A percentile compares a stretch with the other conserved stretches of the same genome.
Conservation (phyloP, 768 basidiomycete genomes). For the Naganishia randhawae region DNA sequence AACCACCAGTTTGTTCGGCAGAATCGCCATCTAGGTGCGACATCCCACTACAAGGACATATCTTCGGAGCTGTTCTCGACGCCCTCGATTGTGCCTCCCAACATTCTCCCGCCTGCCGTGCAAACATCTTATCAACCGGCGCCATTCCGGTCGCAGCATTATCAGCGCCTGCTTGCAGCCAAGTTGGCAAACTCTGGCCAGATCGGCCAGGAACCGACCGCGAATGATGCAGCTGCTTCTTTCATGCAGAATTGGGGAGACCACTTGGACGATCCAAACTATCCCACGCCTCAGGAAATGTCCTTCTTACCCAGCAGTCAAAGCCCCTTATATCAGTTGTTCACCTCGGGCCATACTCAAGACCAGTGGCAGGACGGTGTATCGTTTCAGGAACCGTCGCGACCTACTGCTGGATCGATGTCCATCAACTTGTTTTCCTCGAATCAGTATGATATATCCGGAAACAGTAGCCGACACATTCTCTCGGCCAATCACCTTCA, state of each 20-base stretch:
- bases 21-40: neutral
- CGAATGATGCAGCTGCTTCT: conserved; percentile 16
- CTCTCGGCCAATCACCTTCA: conserved; percentile 7
- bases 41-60: neutral
- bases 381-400: conserved; percentile 15
- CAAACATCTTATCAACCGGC: conserved; percentile 20
- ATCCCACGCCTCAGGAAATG: conserved; percentile 16
- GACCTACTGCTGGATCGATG: neutral
- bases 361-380: conserved; percentile 14
- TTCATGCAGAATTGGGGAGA: neutral
- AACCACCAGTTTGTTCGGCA: neutral
- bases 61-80: neutral
- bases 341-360: conserved; percentile 3
- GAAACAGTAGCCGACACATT: neutral
- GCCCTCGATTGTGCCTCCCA: neutral
- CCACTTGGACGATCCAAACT: conserved; percentile 6
- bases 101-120: neutral
- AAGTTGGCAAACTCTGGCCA: conserved; percentile 25
- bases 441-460: neutral
- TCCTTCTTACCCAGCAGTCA: conserved; percentile 25
- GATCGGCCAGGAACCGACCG: neutral
- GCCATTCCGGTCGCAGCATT: conserved; percentile 26
- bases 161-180: conserved; percentile 27
- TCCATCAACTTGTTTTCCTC: neutral
- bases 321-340: conserved; percentile 29